These are phyloP conservation scores for Nakaseomyces bracarensis DNA, from an alignment of 1,139 yeast genomes.

Conservation along the genomic window DNA sequence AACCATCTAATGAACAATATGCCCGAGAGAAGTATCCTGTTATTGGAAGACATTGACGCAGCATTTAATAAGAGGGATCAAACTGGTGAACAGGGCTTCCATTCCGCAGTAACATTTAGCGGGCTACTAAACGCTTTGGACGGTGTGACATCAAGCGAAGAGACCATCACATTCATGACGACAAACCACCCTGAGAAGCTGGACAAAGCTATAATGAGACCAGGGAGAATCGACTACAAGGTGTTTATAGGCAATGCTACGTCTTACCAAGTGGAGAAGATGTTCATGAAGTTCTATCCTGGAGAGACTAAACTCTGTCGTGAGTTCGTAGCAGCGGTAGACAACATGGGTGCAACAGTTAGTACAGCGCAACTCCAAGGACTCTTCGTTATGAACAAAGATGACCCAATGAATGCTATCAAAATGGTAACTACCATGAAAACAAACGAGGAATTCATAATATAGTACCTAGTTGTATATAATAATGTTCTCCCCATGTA, in stretches of 20 bases:
- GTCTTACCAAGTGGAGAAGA: slow-evolving; percentile 62
- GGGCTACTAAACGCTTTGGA: slow-evolving; percentile 90
- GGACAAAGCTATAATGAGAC: slow-evolving; percentile 77
- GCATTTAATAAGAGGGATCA: slow-evolving; percentile 84
- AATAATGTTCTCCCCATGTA: neutral
- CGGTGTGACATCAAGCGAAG: slow-evolving; percentile 98
- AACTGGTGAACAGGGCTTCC: slow-evolving; percentile 62
- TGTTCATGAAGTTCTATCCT: slow-evolving; percentile 86
- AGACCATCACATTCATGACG: slow-evolving; percentile 93
- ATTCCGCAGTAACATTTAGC: slow-evolving; percentile 87
- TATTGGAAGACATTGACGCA: slow-evolving; percentile 91
- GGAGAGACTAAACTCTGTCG: slow-evolving; percentile 53
- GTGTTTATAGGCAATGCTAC: slow-evolving; percentile 80
- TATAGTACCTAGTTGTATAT: neutral
- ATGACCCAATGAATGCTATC: slow-evolving; percentile 71
- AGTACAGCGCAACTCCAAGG: slow-evolving; percentile 97
- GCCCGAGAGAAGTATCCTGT: slow-evolving; percentile 77
- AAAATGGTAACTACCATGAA: slow-evolving; percentile 17
- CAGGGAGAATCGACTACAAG: slow-evolving; percentile 90
- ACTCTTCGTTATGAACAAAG: slow-evolving; percentile 83
- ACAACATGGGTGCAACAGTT: slow-evolving; percentile 47
- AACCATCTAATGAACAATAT: slow-evolving; percentile 94
- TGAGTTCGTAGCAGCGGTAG: slow-evolving; percentile 48
- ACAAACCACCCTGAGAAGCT: slow-evolving; percentile 92
- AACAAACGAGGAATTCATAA: slow-evolving; percentile 3